Conservation (phyloP, 345 rosid genomes). For the Orychophragmus violaceus region DNA sequence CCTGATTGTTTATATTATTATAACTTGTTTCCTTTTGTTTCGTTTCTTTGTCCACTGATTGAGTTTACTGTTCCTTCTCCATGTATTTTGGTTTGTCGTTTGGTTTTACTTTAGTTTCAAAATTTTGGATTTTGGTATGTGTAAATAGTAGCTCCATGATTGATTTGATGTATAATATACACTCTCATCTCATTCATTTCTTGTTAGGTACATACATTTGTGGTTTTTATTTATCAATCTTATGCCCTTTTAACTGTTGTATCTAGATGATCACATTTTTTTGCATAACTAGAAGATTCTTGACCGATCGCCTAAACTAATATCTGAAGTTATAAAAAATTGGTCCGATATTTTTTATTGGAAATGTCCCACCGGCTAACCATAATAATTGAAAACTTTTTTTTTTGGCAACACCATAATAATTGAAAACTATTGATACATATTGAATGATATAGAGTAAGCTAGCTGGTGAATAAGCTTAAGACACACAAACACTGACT, state of each 20-base stretch:
- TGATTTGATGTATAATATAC: slow-evolving; percentile 18
- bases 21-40: slow-evolving; percentile 6
- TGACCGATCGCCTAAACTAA: neutral
- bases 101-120: slow-evolving; percentile 1
- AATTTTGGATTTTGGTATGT: slow-evolving; percentile 1
- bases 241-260: neutral
- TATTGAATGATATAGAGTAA: no score
- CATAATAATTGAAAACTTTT: neutral
- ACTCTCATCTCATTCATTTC: neutral
- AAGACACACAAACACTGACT: no score
- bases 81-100: slow-evolving; percentile 25
- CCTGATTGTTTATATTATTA: neutral
- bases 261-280: neutral
- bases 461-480: no score
- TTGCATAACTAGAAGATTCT: neutral
- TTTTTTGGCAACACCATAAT: no score
- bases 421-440: neutral
- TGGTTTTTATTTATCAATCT: neutral
- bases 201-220: neutral
- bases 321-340: neutral
- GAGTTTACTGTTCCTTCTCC: slow-evolving; percentile 24
- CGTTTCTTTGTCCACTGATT: slow-evolving; percentile 13
- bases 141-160: slow-evolving; percentile 19
- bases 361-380: neutral
- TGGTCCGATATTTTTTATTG: neutral